These are phyloP conservation scores for Besnoitia besnoiti DNA, from an alignment of 169 alveolate species.

Conservation along the genomic window DNA sequence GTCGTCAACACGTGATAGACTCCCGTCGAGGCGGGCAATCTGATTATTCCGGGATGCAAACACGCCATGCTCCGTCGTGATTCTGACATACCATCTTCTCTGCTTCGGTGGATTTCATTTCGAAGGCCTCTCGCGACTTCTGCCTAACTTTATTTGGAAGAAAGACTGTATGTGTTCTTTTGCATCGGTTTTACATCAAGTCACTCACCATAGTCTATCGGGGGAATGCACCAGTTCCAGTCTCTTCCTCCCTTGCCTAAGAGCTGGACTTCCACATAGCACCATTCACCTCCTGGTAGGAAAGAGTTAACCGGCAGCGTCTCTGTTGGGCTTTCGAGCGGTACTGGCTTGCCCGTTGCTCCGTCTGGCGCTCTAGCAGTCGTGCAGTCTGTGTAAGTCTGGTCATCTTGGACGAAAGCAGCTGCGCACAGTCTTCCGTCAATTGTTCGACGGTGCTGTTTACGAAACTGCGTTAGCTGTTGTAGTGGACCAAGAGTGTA, in stretches of 20 bases:
- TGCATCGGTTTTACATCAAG: background rate
- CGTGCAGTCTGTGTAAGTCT: constrained; percentile 91
- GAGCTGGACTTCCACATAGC: constrained; percentile 90
- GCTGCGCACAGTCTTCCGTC: constrained; percentile 92
- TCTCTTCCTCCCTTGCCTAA: constrained; percentile 85
- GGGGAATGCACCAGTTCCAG: constrained; percentile 75
- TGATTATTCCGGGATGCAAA: background rate
- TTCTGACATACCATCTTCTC: constrained; percentile 57
- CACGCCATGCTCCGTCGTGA: background rate
- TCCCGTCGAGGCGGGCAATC: constrained; percentile 59
- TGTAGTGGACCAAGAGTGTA: constrained; percentile 68
- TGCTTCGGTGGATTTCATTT: constrained; percentile 66
- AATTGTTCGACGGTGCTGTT: constrained; percentile 87
- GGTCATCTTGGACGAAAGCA: constrained; percentile 91
- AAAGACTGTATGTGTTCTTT: background rate
- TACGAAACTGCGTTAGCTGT: constrained; percentile 85
- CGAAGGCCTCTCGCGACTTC: constrained; percentile 67
- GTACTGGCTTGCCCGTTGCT: constrained; percentile 75
- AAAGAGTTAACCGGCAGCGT: background rate
- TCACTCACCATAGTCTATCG: constrained; percentile 39
- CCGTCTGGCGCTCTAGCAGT: constrained; percentile 91
- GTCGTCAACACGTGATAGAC: constrained; percentile 26
- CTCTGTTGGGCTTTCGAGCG: background rate
- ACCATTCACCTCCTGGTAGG: constrained; percentile 86
- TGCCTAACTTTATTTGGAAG: constrained; percentile 48